Percentiles rank a stretch among this genome's conserved stretches.
Evolutionary conservation across 176 grass and related monocot species (phyloP).

Genomic region (Phyllostachys edulis): DNA sequence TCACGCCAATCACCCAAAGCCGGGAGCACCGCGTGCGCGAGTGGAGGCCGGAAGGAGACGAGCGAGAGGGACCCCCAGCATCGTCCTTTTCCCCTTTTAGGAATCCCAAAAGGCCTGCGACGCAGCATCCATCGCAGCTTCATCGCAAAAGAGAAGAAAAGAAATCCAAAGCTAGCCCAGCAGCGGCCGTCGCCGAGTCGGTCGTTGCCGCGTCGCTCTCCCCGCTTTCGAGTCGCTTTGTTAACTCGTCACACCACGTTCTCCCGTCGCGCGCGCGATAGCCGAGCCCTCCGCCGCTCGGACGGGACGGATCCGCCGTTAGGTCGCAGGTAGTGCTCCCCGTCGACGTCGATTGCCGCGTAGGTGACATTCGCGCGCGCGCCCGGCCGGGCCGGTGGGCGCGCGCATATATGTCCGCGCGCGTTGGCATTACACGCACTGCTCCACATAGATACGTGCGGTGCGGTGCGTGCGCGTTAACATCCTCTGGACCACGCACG

Average conservation of each 20-base stretch:
- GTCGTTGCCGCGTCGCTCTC: conserved; percentile 38
- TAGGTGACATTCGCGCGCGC: no score
- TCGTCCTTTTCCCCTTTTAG: conserved; percentile 19
- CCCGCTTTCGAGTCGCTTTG: conserved; percentile 18
- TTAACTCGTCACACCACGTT: conserved; percentile 37
- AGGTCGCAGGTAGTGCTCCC: conserved; percentile 42
- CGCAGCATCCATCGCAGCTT: conserved; percentile 3
- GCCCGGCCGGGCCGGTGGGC: background rate
- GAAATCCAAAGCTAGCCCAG: conserved; percentile 5
- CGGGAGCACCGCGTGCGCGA: conserved; percentile 34
- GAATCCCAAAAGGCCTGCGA: conserved; percentile 5
- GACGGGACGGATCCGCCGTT: conserved; percentile 9
- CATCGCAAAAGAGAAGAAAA: background rate
- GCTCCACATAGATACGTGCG: background rate
- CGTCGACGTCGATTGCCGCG: conserved; percentile 33
- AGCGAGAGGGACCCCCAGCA: background rate
- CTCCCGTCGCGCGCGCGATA: background rate
- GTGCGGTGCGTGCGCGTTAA: background rate
- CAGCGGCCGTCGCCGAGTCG: background rate
- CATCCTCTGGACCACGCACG: background rate
- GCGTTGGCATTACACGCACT: background rate
- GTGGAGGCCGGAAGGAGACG: conserved; percentile 9
- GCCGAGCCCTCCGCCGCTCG: background rate
- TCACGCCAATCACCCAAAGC: conserved; percentile 28
- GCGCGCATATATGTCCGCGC: background rate